Evolutionary conservation across 306 rosid genomes (phyloP), one percentile per base, ranked within the genome.

Genomic region (Prinsepia uniflora): DNA sequence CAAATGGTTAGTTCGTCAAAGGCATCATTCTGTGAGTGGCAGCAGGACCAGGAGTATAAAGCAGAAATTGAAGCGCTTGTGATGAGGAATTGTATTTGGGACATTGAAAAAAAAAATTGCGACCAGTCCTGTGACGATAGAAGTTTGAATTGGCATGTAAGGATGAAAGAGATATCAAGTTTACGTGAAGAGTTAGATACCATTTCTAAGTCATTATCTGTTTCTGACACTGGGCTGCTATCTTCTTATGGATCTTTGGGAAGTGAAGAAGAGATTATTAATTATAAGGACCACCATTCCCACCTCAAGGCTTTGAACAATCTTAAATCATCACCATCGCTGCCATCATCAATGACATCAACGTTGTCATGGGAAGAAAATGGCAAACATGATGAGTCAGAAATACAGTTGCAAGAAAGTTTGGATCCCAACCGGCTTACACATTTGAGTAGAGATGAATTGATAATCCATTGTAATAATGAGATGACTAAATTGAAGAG

Each of bases 401-500:
- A 24, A 24, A 24, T 24, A 24, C 30, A 24, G 73, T 65, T 72
- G 72, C 79, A 79, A 30, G 88, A 87, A 70, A 72, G 73, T 79
- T 71, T 75, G 58, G 90, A 84, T 78, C 86, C 84, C 53, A 19
- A 49, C 75, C 67, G 63, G 54, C 78, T 87, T 54, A 78, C 72
- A 82, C 72, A 75, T 81, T 17, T 86, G 90, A 14, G 73, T 5
- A 81, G 7, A 75, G 91, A 89, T 22, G 87, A 86, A 42, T 72
- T 91, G 83, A 57, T 84, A 42, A 41, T 41, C 45, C 70, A 83
- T 72, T 80, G 57, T 47, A 82, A 76, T 70, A 73, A 77, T 44
- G 86, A 80, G 86, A 85, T 95, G 80, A 85, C 89, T 65, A 84
- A 78, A 60, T 81, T 86, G 91, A 89, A 81, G 85, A 87, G 97